Evolutionary conservation across 768 basidiomycete genomes (phyloP).

Genomic region (Gymnopilus junonius): DNA sequence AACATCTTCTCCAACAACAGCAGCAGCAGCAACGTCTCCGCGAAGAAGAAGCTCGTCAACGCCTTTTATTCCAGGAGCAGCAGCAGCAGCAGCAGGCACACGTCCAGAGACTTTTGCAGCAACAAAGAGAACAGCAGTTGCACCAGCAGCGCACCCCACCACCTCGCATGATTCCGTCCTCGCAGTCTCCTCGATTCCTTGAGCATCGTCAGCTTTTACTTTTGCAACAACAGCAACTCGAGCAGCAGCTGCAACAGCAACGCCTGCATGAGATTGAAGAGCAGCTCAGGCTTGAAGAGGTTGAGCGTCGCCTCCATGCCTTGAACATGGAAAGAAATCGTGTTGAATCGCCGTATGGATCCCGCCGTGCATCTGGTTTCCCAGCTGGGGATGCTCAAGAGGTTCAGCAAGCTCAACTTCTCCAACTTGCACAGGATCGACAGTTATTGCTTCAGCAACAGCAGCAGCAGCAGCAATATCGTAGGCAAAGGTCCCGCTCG

Average conservation of each 20-base stretch:
- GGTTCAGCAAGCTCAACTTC: constrained; percentile 46
- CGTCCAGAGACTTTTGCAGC: constrained; percentile 47
- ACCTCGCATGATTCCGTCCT: constrained; percentile 73
- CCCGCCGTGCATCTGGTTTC: constrained; percentile 18
- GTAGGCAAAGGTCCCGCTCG: constrained; percentile 50
- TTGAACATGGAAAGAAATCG: constrained; percentile 36
- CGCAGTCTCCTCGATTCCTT: constrained; percentile 80
- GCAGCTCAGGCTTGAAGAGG: constrained; percentile 65
- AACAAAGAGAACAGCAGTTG: constrained; percentile 43
- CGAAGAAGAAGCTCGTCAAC: constrained; percentile 44
- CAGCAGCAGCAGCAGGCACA: constrained; percentile 49
- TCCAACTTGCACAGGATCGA: constrained; percentile 24
- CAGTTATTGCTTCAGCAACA: constrained; percentile 22
- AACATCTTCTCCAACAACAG: constrained; percentile 30
- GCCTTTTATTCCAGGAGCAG: constrained; percentile 52
- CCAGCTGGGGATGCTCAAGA: constrained; percentile 50
- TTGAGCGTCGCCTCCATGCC: constrained; percentile 64
- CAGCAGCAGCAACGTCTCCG: constrained; percentile 40
- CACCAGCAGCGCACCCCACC: constrained; percentile 65
- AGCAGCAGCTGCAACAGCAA: constrained; percentile 43
- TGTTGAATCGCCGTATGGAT: constrained; percentile 21
- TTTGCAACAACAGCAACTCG: constrained; percentile 63
- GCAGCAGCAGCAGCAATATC: constrained; percentile 48
- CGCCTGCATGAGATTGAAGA: constrained; percentile 67
- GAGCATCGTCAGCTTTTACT: constrained; percentile 74